Base-by-base conservation (phyloP, 768 basidiomycete genomes). In the Leccinum broughii region DNA sequence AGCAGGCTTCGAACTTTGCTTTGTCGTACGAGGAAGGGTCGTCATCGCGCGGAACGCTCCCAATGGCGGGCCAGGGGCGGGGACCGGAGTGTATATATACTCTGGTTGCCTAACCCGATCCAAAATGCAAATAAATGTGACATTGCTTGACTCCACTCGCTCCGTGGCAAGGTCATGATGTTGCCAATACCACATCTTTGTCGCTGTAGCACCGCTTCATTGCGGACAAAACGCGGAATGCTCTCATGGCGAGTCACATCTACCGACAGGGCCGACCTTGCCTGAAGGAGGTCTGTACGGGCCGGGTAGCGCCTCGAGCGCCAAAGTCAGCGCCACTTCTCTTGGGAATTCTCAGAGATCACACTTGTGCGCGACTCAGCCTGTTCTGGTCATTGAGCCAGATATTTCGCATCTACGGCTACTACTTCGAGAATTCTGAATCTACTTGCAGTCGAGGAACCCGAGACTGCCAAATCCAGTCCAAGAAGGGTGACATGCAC, bases 401-500 rank as follows among this genome's bases (percentile, higher is more conserved):
- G 17, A n/a, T 5, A 34, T 41, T 41, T 28, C 1, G 6, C 22
- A 53, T 49, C 34, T 56, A 54, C 24, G 24, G 24, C 4, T 3
- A 26, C 66, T 65, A 57, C 26, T 50, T 52, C 17, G 30, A 34
- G 22, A n/a, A 10, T 28, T 30, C 39, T n/a, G 13, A 34, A 48
- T 61, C 60, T 65, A 76, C 65, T 75, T 70, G 76, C 82, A 81
- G 68, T 86, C 83, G 30, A 79, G 78, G 80, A 89, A 86, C 10
- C 86, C 85, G 48, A 89, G 80, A 60, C 64, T 4, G 22, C 86
- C 86, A 76, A 81, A 87, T 58, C 84, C 84, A 51, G 85, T 83
- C 86, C 85, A 88, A 57, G 72, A 68, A 11, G 87, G 86, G 65
- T 81, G 80, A 75, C 86, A 89, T 55, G 80, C 85, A 58, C 87